Conservation (phyloP, 2,329 filamentous ascomycete genomes). For the Endoconidiophora polonica region DNA sequence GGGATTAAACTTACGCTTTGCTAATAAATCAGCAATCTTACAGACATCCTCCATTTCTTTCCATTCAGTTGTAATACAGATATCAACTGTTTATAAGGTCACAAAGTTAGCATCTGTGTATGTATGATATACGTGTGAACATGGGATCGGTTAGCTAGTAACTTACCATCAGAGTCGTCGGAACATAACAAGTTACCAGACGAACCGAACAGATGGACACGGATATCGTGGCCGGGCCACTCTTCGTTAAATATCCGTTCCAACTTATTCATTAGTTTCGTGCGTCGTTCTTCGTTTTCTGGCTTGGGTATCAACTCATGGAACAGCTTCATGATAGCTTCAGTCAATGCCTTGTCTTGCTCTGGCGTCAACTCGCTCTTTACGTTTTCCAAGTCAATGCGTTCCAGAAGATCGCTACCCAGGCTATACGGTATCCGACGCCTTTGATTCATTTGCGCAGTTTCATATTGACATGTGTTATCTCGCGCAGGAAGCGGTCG, state of each 20-base stretch:
- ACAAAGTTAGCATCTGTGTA: background rate
- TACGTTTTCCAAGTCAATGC: conserved; percentile 52
- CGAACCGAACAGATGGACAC: conserved; percentile 90
- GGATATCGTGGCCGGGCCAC: conserved; percentile 83
- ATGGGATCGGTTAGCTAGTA: background rate
- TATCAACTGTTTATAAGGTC: conserved; percentile 52
- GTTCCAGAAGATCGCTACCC: conserved; percentile 62
- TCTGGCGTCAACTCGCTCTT: conserved; percentile 53
- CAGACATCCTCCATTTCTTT: conserved; percentile 81
- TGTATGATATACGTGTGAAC: background rate
- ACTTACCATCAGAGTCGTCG: conserved; percentile 82
- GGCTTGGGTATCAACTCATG: conserved; percentile 66
- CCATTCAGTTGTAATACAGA: conserved; percentile 88
- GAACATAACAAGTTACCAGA: conserved; percentile 91
- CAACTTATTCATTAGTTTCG: conserved; percentile 68
- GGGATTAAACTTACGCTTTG: conserved; percentile 50
- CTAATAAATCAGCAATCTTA: conserved; percentile 70
- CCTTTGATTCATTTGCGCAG: conserved; percentile 61
- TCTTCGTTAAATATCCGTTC: conserved; percentile 75
- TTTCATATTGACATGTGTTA: conserved; percentile 73
- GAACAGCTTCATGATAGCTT: conserved; percentile 75
- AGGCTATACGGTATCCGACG: conserved; percentile 84
- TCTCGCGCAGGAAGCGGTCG: conserved; percentile 43
- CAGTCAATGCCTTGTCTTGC: conserved; percentile 58
- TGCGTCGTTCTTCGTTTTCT: conserved; percentile 59